A percentile compares a stretch with the other conserved stretches of the same genome.
Evolutionary conservation across 2,329 filamentous ascomycete genomes (phyloP).

Genomic region (Parastagonospora nodorum): DNA sequence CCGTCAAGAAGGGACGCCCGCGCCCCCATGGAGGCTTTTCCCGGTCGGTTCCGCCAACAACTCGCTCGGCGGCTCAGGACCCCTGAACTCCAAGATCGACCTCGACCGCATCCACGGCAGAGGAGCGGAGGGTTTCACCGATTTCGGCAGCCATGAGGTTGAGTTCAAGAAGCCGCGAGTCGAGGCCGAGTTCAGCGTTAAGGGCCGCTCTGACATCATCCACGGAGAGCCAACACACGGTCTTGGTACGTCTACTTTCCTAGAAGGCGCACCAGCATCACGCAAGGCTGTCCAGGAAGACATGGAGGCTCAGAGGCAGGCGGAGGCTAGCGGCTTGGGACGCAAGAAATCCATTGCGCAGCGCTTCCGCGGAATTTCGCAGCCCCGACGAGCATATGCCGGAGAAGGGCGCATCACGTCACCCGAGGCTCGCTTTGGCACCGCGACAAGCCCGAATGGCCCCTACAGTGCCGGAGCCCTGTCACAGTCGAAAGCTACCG

Average conservation of each 20-base stretch:
- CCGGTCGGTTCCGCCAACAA: slow-evolving; percentile 93
- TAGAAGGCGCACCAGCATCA: slow-evolving; percentile 90
- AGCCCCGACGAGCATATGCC: slow-evolving; percentile 63
- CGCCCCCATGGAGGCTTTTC: slow-evolving; percentile 97
- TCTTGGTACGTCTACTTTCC: slow-evolving; percentile 90
- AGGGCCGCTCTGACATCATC: slow-evolving; percentile 64
- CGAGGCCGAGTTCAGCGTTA: slow-evolving; percentile 44
- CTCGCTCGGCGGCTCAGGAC: slow-evolving; percentile 83
- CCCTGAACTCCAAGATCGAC: slow-evolving; percentile 79
- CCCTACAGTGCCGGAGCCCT: slow-evolving; percentile 49
- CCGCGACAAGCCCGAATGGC: slow-evolving; percentile 31
- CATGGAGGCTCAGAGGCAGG: slow-evolving; percentile 62
- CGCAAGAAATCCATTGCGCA: slow-evolving; percentile 96
- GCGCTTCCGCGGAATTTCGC: slow-evolving; percentile 83
- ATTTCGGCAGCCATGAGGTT: slow-evolving; percentile 62
- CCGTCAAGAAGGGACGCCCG: slow-evolving; percentile 75
- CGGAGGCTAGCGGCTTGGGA: slow-evolving; percentile 61
- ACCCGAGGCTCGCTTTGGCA: slow-evolving; percentile 60
- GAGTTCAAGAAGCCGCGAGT: slow-evolving; percentile 46
- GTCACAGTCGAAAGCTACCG: slow-evolving; percentile 42
- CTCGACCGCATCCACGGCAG: slow-evolving; percentile 87
- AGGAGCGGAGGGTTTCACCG: slow-evolving; percentile 82
- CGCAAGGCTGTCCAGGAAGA: slow-evolving; percentile 77
- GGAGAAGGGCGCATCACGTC: slow-evolving; percentile 46
- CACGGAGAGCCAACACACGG: slow-evolving; percentile 85